These are phyloP conservation scores for Camelina hispida DNA, from an alignment of 345 rosid genomes.

Conservation along the genomic window DNA sequence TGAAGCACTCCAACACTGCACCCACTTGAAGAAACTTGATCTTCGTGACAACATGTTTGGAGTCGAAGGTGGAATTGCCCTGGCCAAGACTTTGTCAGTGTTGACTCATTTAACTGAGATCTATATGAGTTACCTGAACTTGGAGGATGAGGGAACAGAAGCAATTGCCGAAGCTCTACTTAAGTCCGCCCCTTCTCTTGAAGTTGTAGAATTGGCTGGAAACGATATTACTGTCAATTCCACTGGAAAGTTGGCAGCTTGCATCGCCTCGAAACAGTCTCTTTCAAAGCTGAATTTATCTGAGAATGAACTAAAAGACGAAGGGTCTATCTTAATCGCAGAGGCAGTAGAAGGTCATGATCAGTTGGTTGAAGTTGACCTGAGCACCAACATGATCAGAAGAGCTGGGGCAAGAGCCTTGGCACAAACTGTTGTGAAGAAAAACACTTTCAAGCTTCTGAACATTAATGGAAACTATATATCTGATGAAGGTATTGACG, in stretches of 20 bases:
- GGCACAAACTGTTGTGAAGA: conserved; percentile 66
- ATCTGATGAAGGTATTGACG: conserved; percentile 85
- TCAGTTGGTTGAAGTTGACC: conserved; percentile 71
- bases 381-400: conserved; percentile 66
- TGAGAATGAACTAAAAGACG: conserved; percentile 91
- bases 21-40: conserved; percentile 76
- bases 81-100: conserved; percentile 59
- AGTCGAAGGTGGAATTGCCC: conserved; percentile 72
- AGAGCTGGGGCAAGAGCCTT: conserved; percentile 73
- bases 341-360: conserved; percentile 72
- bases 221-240: conserved; percentile 77
- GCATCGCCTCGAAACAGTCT: conserved; percentile 67
- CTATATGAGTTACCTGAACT: conserved; percentile 80
- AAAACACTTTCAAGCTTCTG: conserved; percentile 63
- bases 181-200: conserved; percentile 69
- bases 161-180: conserved; percentile 65
- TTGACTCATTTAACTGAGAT: conserved; percentile 64
- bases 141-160: conserved; percentile 81
- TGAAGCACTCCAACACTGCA: conserved; percentile 66
- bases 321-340: conserved; percentile 74
- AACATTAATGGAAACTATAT: conserved; percentile 75
- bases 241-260: conserved; percentile 56
- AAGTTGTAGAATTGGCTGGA: conserved; percentile 90
- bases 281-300: conserved; percentile 74
- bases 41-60: conserved; percentile 95